Percentiles rank a stretch among this genome's conserved stretches.
Conservation (phyloP, 306 rosid genomes). For the Prunus persica region DNA sequence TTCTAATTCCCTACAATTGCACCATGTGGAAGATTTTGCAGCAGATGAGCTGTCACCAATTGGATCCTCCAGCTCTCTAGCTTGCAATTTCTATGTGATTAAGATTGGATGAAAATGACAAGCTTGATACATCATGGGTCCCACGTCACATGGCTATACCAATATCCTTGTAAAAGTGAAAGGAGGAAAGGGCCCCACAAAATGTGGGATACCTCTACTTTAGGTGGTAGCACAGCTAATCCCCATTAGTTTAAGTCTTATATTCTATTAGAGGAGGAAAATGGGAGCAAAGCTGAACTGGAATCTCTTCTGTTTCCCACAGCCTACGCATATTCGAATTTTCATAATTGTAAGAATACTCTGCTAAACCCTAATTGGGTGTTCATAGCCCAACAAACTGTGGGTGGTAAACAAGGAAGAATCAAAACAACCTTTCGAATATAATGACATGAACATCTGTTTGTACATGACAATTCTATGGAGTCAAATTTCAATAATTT, state of each 20-base stretch:
- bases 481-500: not conserved
- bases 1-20: not conserved
- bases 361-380: too few species aligned
- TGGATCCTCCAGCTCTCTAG: conserved; percentile 23
- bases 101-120: conserved; percentile 40
- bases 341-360: not conserved
- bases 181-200: conserved; percentile 37
- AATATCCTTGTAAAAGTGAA: conserved; percentile 25
- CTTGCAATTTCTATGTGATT: conserved; percentile 38
- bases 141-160: conserved; percentile 63
- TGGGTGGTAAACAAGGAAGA: too few species aligned
- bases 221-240: conserved; percentile 12
- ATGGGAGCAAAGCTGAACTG: not conserved
- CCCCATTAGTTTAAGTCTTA: not conserved
- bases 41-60: conserved; percentile 38
- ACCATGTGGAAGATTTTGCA: not conserved
- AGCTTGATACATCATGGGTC: conserved; percentile 30
- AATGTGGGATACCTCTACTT: conserved; percentile 26
- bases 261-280: not conserved
- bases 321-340: not conserved
- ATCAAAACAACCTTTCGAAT: not conserved
- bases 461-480: not conserved
- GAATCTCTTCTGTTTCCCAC: not conserved
- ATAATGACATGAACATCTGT: not conserved
- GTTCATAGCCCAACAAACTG: too few species aligned